Base-by-base conservation (phyloP, 148 eudicot species). In the Nepenthes gracilis region DNA sequence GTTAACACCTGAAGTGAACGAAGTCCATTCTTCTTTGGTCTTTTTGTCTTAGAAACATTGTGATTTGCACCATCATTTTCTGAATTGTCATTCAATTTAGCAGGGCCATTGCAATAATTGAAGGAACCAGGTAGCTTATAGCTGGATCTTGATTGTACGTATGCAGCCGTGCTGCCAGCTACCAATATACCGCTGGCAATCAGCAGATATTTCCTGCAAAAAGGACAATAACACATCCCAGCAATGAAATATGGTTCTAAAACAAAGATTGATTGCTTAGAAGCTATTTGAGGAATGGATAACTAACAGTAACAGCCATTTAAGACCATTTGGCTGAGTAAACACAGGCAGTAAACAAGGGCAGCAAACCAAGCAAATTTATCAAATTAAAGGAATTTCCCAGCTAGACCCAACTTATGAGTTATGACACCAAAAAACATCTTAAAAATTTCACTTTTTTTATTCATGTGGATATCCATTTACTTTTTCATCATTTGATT, bases 1-100 rank as follows among this genome's bases (percentile, higher is more conserved):
- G 91, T 83, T 74, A 93, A 72, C 66, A 93, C 78, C 71, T 93
- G 86, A 54, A 93, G 91, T 38, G 98, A 93, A 78, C 81, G 81
- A 70, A 93, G 69, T 45, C 80, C 85, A 55, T 79, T 85, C 67
- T 67, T 84, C 80, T 84, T 88, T 77, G 76, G 74, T 72, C 74
- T 79, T 67, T 85, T 88, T 56, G 77, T 85, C 65, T 82, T 82
- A 12, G 67, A 68, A 67, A 69, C 67, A 73, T 54, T 75, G 43
- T 62, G 71, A n/a, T 64, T 77, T 11, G 70, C 72, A 65, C 4
- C 70, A 49, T 57, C 70, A 54, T 64, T 65, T 47, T 78, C 79
- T 59, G 71, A 53, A 65, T 69, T 78, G 50, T 72, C 76, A 12
- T 63, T 59, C 70, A 60, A 54, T 64, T 79, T 75, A 34, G 69